These are phyloP conservation scores for Lepidium sativum DNA, from an alignment of 345 rosid genomes.

Conservation along the genomic window DNA sequence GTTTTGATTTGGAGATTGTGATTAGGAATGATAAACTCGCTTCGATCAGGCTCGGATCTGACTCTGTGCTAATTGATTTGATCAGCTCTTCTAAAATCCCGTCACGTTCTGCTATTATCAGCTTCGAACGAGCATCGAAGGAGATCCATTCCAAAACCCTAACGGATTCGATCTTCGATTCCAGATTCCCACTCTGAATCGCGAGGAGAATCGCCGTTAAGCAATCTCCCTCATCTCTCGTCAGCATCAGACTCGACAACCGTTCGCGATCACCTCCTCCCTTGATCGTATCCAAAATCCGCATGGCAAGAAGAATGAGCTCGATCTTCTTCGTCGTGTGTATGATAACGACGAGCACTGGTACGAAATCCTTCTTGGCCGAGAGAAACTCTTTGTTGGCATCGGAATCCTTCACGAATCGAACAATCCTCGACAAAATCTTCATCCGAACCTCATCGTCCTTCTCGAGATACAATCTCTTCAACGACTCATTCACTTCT, in stretches of 20 bases:
- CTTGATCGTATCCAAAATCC: constrained; percentile 36
- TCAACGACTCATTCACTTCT: constrained; percentile 28
- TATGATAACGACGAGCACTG: constrained; percentile 41
- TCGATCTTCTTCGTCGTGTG: constrained; percentile 19
- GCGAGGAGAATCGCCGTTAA: constrained; percentile 38
- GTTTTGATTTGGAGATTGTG: constrained; percentile 42
- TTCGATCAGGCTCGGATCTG: constrained; percentile 44
- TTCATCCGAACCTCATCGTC: constrained; percentile 3
- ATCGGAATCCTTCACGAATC: constrained; percentile 49
- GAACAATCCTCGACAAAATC: constrained; percentile 29
- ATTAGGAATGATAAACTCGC: constrained; percentile 49
- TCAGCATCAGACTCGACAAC: constrained; percentile 32
- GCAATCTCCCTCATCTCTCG: constrained; percentile 25
- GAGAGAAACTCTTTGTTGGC: constrained; percentile 48
- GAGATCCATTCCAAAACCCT: constrained; percentile 54
- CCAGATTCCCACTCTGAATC: constrained; percentile 37
- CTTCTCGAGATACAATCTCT: constrained; percentile 6
- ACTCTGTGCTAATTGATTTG: constrained; percentile 30
- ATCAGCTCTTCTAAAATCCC: constrained; percentile 40
- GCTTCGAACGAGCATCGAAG: constrained; percentile 44
- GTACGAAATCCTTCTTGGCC: constrained; percentile 35
- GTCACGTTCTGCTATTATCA: constrained; percentile 44
- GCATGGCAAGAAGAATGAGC: constrained; percentile 33
- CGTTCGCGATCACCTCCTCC: constrained; percentile 33
- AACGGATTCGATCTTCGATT: constrained; percentile 46